Evolutionary conservation across 2,329 filamentous ascomycete species (phyloP).

Genomic region (Colletotrichum sp.): DNA sequence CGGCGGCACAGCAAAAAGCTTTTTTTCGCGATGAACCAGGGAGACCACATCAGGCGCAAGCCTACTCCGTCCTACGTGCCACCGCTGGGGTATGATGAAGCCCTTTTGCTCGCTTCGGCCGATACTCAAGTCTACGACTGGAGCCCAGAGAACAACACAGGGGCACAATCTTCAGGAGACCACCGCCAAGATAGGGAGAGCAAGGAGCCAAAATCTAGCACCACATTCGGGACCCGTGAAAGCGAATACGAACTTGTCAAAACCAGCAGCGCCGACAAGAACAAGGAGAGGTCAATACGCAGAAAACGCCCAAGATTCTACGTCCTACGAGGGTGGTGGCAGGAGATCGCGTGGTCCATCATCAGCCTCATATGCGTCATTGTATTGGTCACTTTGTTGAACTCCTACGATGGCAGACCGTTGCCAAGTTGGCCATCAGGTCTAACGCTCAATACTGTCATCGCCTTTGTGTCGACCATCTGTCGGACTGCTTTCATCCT

Average conservation of each 20-base stretch:
- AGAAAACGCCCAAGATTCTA: background rate
- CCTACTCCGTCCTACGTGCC: background rate
- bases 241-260: background rate
- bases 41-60: background rate
- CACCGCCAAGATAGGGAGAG: background rate
- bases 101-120: background rate
- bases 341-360: background rate
- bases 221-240: background rate
- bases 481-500: constrained; percentile 27
- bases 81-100: background rate
- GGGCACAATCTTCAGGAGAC: background rate
- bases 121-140: background rate
- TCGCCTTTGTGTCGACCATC: constrained; percentile 30
- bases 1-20: background rate
- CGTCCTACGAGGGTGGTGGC: background rate
- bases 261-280: background rate
- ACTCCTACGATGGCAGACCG: constrained; percentile 22
- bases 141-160: background rate
- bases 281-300: no score
- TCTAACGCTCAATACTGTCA: constrained; percentile 31
- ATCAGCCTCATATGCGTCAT: background rate
- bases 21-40: background rate
- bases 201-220: background rate
- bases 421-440: constrained; percentile 26
- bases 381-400: constrained; percentile 26